phyloP scores from a whole-genome alignment of 306 rosid species.

The Alnus glutinosa region DNA sequence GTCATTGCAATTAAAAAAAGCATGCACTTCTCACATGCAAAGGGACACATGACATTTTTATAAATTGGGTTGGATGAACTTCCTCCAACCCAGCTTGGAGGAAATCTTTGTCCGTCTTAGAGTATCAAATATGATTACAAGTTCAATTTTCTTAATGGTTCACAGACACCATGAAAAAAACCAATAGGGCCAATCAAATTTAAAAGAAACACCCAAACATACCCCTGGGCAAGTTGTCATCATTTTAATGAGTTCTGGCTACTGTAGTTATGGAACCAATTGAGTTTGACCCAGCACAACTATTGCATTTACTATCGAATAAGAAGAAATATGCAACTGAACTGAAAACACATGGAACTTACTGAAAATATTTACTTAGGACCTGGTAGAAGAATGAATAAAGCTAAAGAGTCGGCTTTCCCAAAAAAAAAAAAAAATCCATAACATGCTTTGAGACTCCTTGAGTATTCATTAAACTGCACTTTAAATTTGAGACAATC shows the following conservation, averaged over 20 bases:
- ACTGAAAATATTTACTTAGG: background rate
- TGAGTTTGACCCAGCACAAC: background rate
- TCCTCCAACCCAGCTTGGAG: no score
- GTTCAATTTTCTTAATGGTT: background rate
- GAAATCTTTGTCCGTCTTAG: no score
- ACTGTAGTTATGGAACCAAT: background rate
- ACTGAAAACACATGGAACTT: background rate
- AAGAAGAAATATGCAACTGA: background rate
- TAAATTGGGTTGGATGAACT: no score
- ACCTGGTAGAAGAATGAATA: background rate
- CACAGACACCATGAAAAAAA: background rate
- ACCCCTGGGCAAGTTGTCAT: background rate
- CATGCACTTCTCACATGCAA: no score
- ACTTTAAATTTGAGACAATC: background rate
- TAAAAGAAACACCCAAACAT: background rate
- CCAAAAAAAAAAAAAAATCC: background rate
- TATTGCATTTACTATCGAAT: background rate
- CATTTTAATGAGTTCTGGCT: background rate
- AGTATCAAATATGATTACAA: background rate
- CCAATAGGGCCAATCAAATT: background rate
- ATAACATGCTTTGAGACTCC: background rate
- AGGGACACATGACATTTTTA: no score
- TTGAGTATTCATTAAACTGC: background rate
- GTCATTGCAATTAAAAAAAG: no score
- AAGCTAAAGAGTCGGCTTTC: background rate